Evolutionary conservation across 2,329 filamentous ascomycete species (phyloP).

Genomic region (Claviceps sp.): DNA sequence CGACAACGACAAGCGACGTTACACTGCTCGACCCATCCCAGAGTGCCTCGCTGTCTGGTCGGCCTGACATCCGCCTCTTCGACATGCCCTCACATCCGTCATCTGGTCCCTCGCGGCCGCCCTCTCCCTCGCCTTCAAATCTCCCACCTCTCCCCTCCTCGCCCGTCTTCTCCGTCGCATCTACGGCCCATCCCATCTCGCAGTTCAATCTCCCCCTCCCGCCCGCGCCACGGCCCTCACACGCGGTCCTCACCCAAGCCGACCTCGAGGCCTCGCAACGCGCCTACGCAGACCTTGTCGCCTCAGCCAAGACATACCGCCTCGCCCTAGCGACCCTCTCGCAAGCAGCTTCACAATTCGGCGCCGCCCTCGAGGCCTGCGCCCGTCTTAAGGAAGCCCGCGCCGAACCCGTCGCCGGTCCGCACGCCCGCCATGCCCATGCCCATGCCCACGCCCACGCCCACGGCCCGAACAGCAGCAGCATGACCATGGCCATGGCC

Average conservation of each 20-base stretch:
- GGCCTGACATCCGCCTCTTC: background rate
- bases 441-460: conserved; percentile 41
- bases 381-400: conserved; percentile 55
- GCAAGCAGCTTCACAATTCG: conserved; percentile 48
- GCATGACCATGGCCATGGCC: conserved; percentile 34
- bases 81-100: background rate
- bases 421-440: conserved; percentile 29
- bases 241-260: conserved; percentile 47
- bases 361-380: conserved; percentile 51
- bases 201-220: conserved; percentile 46
- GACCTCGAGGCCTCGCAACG: conserved; percentile 50
- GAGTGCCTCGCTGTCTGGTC: too few species aligned
- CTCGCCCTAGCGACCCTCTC: conserved; percentile 47
- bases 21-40: too few species aligned
- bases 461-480: conserved; percentile 18
- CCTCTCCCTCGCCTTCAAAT: conserved; percentile 40
- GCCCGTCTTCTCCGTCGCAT: conserved; percentile 49
- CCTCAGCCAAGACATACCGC: conserved; percentile 50
- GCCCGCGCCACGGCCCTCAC: conserved; percentile 42
- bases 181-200: conserved; percentile 46
- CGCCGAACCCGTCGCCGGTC: conserved; percentile 37
- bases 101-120: conserved; percentile 22
- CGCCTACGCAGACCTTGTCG: conserved; percentile 48
- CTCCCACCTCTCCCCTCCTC: conserved; percentile 48
- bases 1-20: too few species aligned